phyloP scores from a whole-genome alignment of 2,329 filamentous ascomycete species.

The Trichoderma lentiforme region DNA sequence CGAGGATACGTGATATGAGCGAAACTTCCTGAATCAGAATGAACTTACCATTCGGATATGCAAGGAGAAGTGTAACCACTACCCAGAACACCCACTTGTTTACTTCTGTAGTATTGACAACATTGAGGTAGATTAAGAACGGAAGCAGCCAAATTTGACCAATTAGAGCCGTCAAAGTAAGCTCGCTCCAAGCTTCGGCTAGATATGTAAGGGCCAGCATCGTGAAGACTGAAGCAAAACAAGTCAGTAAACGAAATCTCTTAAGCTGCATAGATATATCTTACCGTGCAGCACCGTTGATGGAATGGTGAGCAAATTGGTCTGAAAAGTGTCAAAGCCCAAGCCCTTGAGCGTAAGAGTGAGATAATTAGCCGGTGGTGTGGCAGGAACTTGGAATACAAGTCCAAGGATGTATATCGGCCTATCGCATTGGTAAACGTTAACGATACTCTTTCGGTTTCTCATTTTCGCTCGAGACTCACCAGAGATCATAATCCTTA shows the following conservation, averaged over 20 bases:
- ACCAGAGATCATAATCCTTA: slow-evolving; percentile 59
- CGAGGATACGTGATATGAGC: background rate
- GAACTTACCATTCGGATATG: slow-evolving; percentile 39
- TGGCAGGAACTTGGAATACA: slow-evolving; percentile 40
- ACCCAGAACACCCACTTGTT: slow-evolving; percentile 35
- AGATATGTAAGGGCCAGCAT: slow-evolving; percentile 21
- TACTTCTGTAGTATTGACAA: slow-evolving; percentile 26
- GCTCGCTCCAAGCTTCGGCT: slow-evolving; percentile 8
- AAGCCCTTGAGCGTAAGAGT: slow-evolving; percentile 41
- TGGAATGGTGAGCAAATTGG: slow-evolving; percentile 47
- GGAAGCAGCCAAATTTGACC: slow-evolving; percentile 52
- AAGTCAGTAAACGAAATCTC: background rate
- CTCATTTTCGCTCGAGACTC: background rate
- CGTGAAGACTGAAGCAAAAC: background rate
- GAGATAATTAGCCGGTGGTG: slow-evolving; percentile 42
- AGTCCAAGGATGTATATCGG: slow-evolving; percentile 40
- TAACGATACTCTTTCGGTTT: background rate
- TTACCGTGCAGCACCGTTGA: slow-evolving; percentile 5
- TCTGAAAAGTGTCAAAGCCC: slow-evolving; percentile 42
- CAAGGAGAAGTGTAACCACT: slow-evolving; percentile 34
- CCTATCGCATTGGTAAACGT: background rate
- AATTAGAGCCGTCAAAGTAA: slow-evolving; percentile 37
- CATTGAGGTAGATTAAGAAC: slow-evolving; percentile 46
- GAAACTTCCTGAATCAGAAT: background rate
- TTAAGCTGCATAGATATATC: background rate